Evolutionary conservation across 768 basidiomycete species (phyloP).

Genomic region (Russula sp.): DNA sequence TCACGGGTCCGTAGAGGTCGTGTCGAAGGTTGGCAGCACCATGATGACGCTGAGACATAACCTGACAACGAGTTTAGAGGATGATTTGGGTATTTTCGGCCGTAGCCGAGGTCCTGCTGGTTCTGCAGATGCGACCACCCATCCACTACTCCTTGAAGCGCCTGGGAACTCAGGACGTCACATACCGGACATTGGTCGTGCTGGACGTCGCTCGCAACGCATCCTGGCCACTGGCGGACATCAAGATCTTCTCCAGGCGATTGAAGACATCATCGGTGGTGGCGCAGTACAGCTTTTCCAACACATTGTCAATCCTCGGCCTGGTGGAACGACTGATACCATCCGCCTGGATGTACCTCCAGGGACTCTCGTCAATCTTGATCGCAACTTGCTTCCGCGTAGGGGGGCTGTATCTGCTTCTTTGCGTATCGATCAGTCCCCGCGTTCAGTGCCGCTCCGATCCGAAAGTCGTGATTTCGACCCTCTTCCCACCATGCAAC

Average conservation of each 20-base stretch:
- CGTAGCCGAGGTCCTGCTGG: slow-evolving; percentile 46
- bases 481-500: slow-evolving; percentile 73
- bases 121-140: slow-evolving; percentile 66
- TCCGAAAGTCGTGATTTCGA: slow-evolving; percentile 60
- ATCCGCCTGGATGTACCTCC: slow-evolving; percentile 75
- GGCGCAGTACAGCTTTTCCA: slow-evolving; percentile 81
- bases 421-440: slow-evolving; percentile 55
- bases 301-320: slow-evolving; percentile 63
- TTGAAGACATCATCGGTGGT: slow-evolving; percentile 76
- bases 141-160: slow-evolving; percentile 74
- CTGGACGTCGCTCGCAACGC: slow-evolving; percentile 35
- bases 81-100: slow-evolving; percentile 59
- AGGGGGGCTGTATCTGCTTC: slow-evolving; percentile 46
- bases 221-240: slow-evolving; percentile 40
- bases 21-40: slow-evolving; percentile 17
- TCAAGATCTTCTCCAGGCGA: slow-evolving; percentile 60
- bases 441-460: slow-evolving; percentile 35
- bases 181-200: slow-evolving; percentile 41
- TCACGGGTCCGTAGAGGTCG: slow-evolving; percentile 20
- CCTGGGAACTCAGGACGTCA: slow-evolving; percentile 41
- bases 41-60: neutral
- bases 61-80: slow-evolving; percentile 32
- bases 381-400: slow-evolving; percentile 46
- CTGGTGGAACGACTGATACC: slow-evolving; percentile 50
- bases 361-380: slow-evolving; percentile 54